Conservation (phyloP, 2,329 filamentous ascomycete species). For the Cladophialophora immunda region DNA sequence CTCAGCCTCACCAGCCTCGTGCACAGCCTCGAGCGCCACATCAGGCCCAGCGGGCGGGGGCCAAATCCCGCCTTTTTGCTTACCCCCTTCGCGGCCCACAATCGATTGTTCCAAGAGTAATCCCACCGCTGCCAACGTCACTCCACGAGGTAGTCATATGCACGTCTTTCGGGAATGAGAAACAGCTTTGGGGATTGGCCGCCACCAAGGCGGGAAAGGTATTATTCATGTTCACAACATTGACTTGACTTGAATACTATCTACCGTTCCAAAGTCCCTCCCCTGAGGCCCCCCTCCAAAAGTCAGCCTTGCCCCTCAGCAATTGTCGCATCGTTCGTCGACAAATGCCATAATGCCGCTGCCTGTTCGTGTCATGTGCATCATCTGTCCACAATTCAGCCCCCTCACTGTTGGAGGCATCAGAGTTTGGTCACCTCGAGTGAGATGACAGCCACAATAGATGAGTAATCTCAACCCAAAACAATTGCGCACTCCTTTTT, state of each 20-base stretch:
- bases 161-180: background rate
- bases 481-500: constrained; percentile 4
- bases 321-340: background rate
- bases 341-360: background rate
- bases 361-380: background rate
- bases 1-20: background rate
- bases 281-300: no score
- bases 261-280: background rate
- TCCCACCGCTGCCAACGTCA: no score
- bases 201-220: background rate
- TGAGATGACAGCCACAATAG: background rate
- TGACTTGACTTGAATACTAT: constrained; percentile 9
- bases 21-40: background rate
- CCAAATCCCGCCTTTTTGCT: no score
- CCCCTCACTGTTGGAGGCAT: background rate
- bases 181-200: background rate
- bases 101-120: no score
- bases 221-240: background rate
- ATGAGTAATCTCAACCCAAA: constrained; percentile 7
- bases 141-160: no score
- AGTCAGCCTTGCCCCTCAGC: constrained; percentile 1
- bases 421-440: constrained; percentile 1
- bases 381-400: constrained; percentile 2
- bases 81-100: no score
- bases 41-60: no score